phyloP scores from a whole-genome alignment of 331 rosid genomes.

The Pyrus hybrid region DNA sequence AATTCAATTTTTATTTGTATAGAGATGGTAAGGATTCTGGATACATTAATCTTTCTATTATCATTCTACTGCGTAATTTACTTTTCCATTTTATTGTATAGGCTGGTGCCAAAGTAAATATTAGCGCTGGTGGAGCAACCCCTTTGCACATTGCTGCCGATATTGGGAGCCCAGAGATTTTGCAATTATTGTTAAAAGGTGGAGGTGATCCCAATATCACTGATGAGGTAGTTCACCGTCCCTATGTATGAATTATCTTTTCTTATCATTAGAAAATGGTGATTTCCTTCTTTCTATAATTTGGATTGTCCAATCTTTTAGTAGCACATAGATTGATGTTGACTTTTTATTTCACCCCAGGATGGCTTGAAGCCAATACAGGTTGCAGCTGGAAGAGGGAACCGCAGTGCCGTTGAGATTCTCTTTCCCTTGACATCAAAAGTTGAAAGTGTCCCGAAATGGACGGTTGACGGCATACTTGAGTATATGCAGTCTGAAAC shows the following conservation, averaged over 20 bases:
- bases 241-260: not conserved
- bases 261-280: not conserved
- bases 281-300: not conserved
- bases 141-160: slow-evolving; percentile 92
- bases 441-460: slow-evolving; percentile 45
- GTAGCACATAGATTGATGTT: not conserved
- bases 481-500: slow-evolving; percentile 60
- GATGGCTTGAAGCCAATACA: slow-evolving; percentile 34
- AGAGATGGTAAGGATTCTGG: not conserved
- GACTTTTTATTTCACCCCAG: slow-evolving; percentile 38
- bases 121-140: slow-evolving; percentile 90
- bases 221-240: slow-evolving; percentile 48
- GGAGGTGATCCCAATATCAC: slow-evolving; percentile 77
- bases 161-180: slow-evolving; percentile 52
- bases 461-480: slow-evolving; percentile 71
- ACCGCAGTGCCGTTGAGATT: slow-evolving; percentile 53
- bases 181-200: slow-evolving; percentile 63
- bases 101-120: slow-evolving; percentile 71
- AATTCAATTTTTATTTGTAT: not conserved
- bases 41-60: not conserved
- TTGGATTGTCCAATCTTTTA: not conserved
- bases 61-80: not conserved
- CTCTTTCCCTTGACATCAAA: slow-evolving; percentile 73
- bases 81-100: slow-evolving; percentile 9
- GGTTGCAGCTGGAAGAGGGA: slow-evolving; percentile 66